These are phyloP conservation scores for Lentinula lateritia DNA, from an alignment of 768 basidiomycete genomes.

Conservation along the genomic window DNA sequence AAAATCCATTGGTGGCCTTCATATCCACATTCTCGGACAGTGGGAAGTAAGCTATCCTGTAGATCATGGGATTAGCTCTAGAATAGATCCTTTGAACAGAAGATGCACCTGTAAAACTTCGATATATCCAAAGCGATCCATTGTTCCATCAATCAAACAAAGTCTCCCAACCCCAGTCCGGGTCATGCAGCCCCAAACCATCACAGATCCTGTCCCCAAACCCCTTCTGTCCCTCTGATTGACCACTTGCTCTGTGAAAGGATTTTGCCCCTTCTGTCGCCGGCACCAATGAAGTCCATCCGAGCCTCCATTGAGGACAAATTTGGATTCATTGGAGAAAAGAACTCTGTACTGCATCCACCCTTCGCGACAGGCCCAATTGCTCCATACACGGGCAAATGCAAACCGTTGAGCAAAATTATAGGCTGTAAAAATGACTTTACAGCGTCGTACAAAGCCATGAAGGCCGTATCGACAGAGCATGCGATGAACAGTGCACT, in stretches of 20 bases:
- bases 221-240: not conserved
- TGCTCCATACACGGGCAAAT: not conserved
- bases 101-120: not conserved
- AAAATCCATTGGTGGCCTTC: conserved; percentile 12
- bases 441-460: not conserved
- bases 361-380: not conserved
- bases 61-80: too few relatives aligned
- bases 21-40: conserved; percentile 9
- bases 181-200: not conserved
- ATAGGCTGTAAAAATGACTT: not conserved
- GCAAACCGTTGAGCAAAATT: not conserved
- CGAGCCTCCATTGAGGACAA: not conserved
- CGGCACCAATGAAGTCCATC: not conserved
- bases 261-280: not conserved
- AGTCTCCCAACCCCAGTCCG: not conserved
- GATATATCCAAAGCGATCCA: not conserved
- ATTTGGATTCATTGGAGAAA: not conserved
- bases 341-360: not conserved
- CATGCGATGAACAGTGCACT: not conserved
- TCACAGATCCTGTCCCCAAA: not conserved
- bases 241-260: not conserved
- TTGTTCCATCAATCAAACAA: not conserved
- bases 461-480: not conserved
- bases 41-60: conserved; percentile 3
- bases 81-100: too few relatives aligned